Conservation (phyloP, 129 eudicot species). For the Chrysanthemum seticuspe region DNA sequence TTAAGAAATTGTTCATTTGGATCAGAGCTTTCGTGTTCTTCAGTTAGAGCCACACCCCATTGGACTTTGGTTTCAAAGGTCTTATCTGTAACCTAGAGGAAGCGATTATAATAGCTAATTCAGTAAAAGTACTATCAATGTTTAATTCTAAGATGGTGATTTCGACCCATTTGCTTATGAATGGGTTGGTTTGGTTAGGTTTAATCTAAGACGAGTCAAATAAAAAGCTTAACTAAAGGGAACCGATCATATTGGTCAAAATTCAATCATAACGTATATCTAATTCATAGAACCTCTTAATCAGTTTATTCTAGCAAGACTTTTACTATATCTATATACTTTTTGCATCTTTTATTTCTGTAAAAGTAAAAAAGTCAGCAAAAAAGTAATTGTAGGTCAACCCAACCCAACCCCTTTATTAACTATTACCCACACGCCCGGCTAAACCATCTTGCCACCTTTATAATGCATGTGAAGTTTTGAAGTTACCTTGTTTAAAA, state of each 20-base stretch:
- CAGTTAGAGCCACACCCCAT: conserved; percentile 57
- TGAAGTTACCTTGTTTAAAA: conserved; percentile 49
- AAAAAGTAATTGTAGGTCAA: too few relatives aligned
- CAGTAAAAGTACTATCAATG: neutral
- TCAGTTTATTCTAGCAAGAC: neutral
- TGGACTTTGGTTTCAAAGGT: conserved; percentile 46
- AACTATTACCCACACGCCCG: neutral
- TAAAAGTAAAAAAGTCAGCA: too few relatives aligned
- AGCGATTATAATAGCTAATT: conserved; percentile 1
- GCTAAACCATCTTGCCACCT: neutral
- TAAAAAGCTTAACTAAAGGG: neutral
- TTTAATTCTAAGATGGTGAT: neutral
- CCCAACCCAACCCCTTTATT: neutral
- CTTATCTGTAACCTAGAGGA: conserved; percentile 51
- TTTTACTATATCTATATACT: neutral
- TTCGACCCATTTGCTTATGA: neutral
- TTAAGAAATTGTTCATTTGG: neutral
- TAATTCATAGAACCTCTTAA: neutral
- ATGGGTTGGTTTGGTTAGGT: neutral
- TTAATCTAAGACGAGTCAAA: neutral
- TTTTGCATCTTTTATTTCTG: neutral
- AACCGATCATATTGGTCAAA: neutral
- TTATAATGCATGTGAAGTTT: conserved; percentile 8
- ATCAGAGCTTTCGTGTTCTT: conserved; percentile 81
- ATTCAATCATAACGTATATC: neutral